Evolutionary conservation across 1,139 yeast genomes (phyloP), one percentile per base, ranked within the genome.

Genomic region (Lodderomyces pseudojiufengensis): DNA sequence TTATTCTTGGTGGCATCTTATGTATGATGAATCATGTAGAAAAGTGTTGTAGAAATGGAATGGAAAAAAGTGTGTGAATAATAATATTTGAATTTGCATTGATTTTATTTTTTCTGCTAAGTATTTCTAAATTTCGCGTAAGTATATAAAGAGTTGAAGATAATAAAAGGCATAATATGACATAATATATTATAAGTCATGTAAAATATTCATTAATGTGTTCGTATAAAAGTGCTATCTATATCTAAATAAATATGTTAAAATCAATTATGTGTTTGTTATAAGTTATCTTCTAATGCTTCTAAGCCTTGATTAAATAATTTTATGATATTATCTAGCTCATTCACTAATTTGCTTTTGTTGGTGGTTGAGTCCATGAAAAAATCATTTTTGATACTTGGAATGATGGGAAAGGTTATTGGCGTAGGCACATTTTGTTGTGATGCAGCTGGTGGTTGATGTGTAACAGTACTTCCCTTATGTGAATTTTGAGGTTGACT

Each of bases 1-100:
- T 60, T 51, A 68, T 65, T 31, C 74, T 65, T 24, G 72, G 69
- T 15, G 73, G 61, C 72, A 67, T 67, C 37, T 28, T 41, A 35
- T 33, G 31, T 20, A 12, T 13, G 18, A 26, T 12, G 10, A 15
- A 22, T 12, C 30, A 13, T 14, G 24, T 16, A 25, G 8, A 12
- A 12, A 12, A 3, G 10, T 14, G 7, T 8, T 16, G 21, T 27
- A 24, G 21, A 25, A 21, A 15, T 26, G 16, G n/a, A 31, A 9
- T 28, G 23, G 27, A 24, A 28, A 24, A 28, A 23, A 13, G 12
- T 9, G 16, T n/a, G n/a, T n/a, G n/a, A n/a, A n/a, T n/a, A n/a
- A n/a, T n/a, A n/a, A n/a, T n/a, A n/a, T n/a, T n/a, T n/a, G n/a
- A n/a, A n/a, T n/a, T n/a, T n/a, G n/a, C n/a, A n/a, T n/a, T n/a